Percentiles rank a stretch among this genome's conserved stretches.
phyloP scores from a whole-genome alignment of 176 grass and related monocot genomes.

The Areca catechu region DNA sequence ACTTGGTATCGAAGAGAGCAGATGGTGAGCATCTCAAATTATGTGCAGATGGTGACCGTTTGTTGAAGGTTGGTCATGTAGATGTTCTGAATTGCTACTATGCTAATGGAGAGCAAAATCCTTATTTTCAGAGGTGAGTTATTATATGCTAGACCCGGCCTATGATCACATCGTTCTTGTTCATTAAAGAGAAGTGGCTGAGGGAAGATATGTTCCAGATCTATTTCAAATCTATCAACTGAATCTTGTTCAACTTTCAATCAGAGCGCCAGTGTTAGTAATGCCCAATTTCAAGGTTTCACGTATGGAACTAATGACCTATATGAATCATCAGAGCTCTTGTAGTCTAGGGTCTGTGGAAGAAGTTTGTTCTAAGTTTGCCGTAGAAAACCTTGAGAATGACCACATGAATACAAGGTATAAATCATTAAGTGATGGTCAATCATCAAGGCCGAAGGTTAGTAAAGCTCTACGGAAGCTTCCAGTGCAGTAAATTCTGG shows the following conservation, averaged over 20 bases:
- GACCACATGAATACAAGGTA: conserved; percentile 27
- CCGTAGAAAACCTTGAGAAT: conserved; percentile 26
- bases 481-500: conserved; percentile 72
- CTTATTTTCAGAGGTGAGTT: no score
- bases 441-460: conserved; percentile 18
- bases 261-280: conserved; percentile 24
- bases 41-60: no score
- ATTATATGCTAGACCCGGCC: no score
- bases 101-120: no score
- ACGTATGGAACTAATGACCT: conserved; percentile 32
- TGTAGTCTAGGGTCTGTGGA: conserved; percentile 46
- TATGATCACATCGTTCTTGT: conserved; percentile 93
- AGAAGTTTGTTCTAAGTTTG: conserved; percentile 64
- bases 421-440: conserved; percentile 24
- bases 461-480: conserved; percentile 67
- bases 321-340: conserved; percentile 49
- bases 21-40: no score
- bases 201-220: conserved; percentile 77
- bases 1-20: no score
- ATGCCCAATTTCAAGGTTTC: conserved; percentile 22
- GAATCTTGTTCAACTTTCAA: conserved; percentile 39
- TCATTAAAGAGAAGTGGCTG: conserved; percentile 80
- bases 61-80: no score
- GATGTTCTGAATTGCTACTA: no score
- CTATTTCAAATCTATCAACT: conserved; percentile 35